Evolutionary conservation across 176 grass and related monocot species (phyloP).

Genomic region (Ensete glaucum): DNA sequence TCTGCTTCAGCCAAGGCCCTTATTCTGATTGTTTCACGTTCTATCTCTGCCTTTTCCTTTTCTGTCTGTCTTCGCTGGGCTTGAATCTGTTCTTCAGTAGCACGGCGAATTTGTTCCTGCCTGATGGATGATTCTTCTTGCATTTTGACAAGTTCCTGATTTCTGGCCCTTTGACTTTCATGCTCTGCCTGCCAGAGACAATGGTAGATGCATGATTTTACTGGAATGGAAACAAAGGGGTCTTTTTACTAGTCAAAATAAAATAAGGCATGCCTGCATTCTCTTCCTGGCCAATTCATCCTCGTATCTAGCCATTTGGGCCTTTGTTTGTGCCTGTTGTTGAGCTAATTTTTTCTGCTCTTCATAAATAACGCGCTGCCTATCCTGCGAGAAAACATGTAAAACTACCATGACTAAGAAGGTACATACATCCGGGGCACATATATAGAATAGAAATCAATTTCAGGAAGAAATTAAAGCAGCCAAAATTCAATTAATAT

Average conservation of each 20-base stretch:
- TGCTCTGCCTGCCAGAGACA: constrained; percentile 33
- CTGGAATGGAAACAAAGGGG: neutral
- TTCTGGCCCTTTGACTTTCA: constrained; percentile 80
- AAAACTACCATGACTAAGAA: neutral
- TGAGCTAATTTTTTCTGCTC: constrained; percentile 68
- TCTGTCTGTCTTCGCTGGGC: constrained; percentile 56
- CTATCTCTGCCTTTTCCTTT: constrained; percentile 43
- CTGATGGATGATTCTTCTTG: constrained; percentile 82
- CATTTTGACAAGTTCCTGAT: constrained; percentile 93
- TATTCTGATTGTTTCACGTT: constrained; percentile 23
- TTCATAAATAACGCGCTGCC: constrained; percentile 56
- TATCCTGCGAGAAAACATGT: constrained; percentile 54
- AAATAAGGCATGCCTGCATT: neutral
- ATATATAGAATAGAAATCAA: neutral
- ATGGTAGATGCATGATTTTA: neutral
- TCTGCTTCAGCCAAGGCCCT: constrained; percentile 42
- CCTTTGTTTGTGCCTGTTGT: constrained; percentile 52
- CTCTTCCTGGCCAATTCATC: constrained; percentile 61
- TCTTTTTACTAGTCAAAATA: neutral
- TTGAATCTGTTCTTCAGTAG: constrained; percentile 69
- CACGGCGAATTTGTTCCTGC: constrained; percentile 63
- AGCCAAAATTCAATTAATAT: too few relatives aligned
- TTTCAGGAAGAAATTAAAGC: neutral
- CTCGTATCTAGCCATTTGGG: constrained; percentile 57
- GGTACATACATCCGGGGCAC: neutral